A percentile compares a stretch with the other conserved stretches of the same genome.
These are phyloP conservation scores for Akebia trifoliata DNA, from an alignment of 164 flowering plant species.

Conservation along the genomic window DNA sequence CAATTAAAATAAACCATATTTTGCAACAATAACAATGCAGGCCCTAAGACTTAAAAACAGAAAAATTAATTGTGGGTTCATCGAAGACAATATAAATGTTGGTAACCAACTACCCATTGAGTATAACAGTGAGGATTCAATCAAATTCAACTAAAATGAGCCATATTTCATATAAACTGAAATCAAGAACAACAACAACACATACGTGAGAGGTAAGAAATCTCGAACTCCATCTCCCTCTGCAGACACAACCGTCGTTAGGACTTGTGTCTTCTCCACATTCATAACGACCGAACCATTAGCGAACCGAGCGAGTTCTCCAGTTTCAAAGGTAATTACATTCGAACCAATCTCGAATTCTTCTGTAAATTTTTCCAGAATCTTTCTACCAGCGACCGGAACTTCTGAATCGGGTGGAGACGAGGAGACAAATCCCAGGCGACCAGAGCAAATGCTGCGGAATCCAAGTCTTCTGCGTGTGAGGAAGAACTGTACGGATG, in stretches of 20 bases:
- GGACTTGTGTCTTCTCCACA: conserved; percentile 75
- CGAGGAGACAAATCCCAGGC: conserved; percentile 25
- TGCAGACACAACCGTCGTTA: conserved; percentile 67
- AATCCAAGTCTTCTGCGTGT: conserved; percentile 40
- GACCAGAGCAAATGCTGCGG: conserved; percentile 49
- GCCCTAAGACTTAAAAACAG: too few relatives aligned
- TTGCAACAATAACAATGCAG: too few relatives aligned
- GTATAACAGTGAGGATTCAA: background rate
- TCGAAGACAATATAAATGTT: too few relatives aligned
- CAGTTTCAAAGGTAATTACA: conserved; percentile 63
- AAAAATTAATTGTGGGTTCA: too few relatives aligned
- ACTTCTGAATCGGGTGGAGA: conserved; percentile 19
- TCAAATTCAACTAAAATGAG: background rate
- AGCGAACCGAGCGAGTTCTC: conserved; percentile 85
- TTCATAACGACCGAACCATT: conserved; percentile 88
- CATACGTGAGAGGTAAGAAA: conserved; percentile 93
- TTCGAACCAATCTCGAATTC: conserved; percentile 84
- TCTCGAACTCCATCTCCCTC: conserved; percentile 58
- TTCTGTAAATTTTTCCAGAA: conserved; percentile 62
- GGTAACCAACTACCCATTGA: too few relatives aligned
- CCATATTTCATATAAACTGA: background rate
- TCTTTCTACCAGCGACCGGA: conserved; percentile 37
- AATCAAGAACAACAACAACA: background rate
- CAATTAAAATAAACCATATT: too few relatives aligned
- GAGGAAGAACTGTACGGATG: conserved; percentile 34